Percentiles rank a stretch among this genome's conserved stretches.
These are phyloP conservation scores for Diaporthe sp. DNA, from an alignment of 2,329 filamentous ascomycete species.

Conservation along the genomic window DNA sequence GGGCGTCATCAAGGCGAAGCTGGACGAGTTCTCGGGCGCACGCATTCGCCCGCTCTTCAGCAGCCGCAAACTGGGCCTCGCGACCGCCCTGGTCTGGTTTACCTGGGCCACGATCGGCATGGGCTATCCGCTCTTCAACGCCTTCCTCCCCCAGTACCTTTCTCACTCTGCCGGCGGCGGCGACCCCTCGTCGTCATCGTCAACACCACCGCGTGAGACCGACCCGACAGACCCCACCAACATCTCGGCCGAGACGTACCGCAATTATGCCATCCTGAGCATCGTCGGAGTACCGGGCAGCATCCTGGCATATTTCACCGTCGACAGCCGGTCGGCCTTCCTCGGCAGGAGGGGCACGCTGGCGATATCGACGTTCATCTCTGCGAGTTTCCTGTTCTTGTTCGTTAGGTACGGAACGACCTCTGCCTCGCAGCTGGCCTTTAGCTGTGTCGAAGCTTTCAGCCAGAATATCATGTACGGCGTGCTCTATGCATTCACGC, in stretches of 20 bases:
- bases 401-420: constrained; percentile 73
- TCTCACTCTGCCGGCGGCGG: constrained; percentile 61
- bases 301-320: constrained; percentile 80
- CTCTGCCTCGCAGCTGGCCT: constrained; percentile 71
- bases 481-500: constrained; percentile 82
- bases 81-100: constrained; percentile 77
- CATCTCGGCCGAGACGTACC: constrained; percentile 72
- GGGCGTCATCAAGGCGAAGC: constrained; percentile 67
- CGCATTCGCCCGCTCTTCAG: constrained; percentile 77
- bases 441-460: constrained; percentile 78
- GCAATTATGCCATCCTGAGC: constrained; percentile 86
- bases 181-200: not conserved
- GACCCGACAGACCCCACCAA: constrained; percentile 50
- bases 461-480: constrained; percentile 85
- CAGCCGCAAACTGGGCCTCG: constrained; percentile 64
- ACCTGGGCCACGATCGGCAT: constrained; percentile 88
- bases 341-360: constrained; percentile 81
- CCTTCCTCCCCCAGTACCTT: constrained; percentile 90
- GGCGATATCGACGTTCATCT: constrained; percentile 75
- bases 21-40: constrained; percentile 76
- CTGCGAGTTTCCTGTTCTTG: constrained; percentile 77
- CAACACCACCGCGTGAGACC: constrained; percentile 47
- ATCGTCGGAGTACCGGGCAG: constrained; percentile 83
- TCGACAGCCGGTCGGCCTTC: constrained; percentile 73
- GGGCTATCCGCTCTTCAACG: constrained; percentile 90